These are phyloP conservation scores for Aotearoamyces nothofagi DNA, from an alignment of 2,329 filamentous ascomycete species.

Conservation along the genomic window DNA sequence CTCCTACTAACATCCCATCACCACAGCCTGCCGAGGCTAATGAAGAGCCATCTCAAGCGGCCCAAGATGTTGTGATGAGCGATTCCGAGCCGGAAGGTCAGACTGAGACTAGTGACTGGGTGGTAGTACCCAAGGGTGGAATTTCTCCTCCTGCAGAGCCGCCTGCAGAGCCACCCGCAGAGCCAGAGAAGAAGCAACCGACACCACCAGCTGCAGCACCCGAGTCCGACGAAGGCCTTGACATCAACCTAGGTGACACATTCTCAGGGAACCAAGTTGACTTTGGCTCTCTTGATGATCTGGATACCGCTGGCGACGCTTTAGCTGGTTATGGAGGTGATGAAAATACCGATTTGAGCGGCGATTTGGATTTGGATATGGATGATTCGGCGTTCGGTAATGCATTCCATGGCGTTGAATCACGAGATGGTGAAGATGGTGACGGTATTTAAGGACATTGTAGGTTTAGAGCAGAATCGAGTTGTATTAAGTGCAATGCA, in stretches of 20 bases:
- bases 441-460: conserved; percentile 7
- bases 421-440: conserved; percentile 8
- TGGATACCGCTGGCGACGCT: conserved; percentile 59
- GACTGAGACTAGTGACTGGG: conserved; percentile 47
- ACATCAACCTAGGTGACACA: conserved; percentile 1
- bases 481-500: no score
- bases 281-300: conserved; percentile 46
- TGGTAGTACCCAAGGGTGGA: conserved; percentile 54
- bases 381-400: conserved; percentile 75
- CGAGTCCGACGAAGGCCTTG: background rate
- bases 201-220: conserved; percentile 1
- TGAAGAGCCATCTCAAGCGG: conserved; percentile 1
- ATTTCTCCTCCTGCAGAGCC: conserved; percentile 21
- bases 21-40: conserved; percentile 12
- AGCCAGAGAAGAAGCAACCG: conserved; percentile 1
- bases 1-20: conserved; percentile 30
- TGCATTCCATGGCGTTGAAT: conserved; percentile 53
- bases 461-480: no score
- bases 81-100: background rate
- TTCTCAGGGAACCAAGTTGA: conserved; percentile 33
- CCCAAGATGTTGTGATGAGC: background rate
- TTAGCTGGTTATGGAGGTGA: conserved; percentile 46
- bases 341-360: conserved; percentile 28
- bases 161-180: conserved; percentile 1
- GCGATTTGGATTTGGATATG: conserved; percentile 51